Base-by-base conservation (phyloP, 1,139 yeast genomes). In the Saccharomycopsis hybrid region DNA sequence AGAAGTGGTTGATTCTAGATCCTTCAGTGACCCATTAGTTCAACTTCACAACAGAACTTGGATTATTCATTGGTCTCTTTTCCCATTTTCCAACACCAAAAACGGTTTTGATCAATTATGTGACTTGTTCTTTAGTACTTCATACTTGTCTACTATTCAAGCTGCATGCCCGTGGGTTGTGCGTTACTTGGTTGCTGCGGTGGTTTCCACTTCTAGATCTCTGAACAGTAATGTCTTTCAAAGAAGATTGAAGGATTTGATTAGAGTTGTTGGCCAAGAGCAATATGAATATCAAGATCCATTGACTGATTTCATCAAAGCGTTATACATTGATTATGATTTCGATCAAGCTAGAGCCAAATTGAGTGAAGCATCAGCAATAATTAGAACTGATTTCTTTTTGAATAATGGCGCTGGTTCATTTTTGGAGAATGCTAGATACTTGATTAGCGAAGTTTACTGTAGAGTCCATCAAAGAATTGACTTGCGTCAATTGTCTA, bases 111-210 rank as follows among this genome's bases (percentile, higher is more conserved):
- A 77, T 51, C 68, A 70, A 43, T 64, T 80, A 53, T 67, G 73
- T 53, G 85, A 80, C 55, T 61, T 78, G 46, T 77, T 78, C 63
- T 73, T 78, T 61, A 69, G 77, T 31, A 72, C 82, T 3, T 75
- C 81, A 9, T 78, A 78, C 61, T 65, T 80, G 54, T 76, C 80
- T 54, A 75, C 84, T 4, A 78, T 80, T 60, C 85, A 80, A 65
- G 82, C 84, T 31, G 70, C 82, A 11, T 75, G 81, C 59, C 86
- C 85, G 32, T 80, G 85, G 85, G 67, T 80, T 51, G 63, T 79
- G 56, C 74, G 85, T 58, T 80, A 80, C 60, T 63, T 80, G 53
- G 74, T 76, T 35, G 80, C 77, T 31, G 81, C 83, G 24, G 80
- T 79, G 45, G 70, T 80, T 37, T 63, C 66, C 36, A 67, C 69